Evolutionary conservation across 441 rosid genomes (phyloP), one percentile per base, ranked within the genome.

Genomic region (Macaranga tanarius): DNA sequence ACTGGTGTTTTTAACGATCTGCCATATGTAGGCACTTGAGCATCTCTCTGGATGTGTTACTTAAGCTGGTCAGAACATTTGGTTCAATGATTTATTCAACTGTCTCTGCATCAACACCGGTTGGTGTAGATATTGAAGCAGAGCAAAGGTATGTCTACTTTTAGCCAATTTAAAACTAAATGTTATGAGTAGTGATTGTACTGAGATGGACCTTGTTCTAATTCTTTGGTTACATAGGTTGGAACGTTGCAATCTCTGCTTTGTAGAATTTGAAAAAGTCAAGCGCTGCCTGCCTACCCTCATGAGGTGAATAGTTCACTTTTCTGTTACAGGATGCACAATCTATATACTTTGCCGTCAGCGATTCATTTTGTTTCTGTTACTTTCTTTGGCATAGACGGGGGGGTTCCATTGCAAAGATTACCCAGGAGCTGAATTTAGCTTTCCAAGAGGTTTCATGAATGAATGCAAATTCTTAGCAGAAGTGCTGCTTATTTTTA

Each of bases 41-140:
- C 79, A 79, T 92, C 78, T 88, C 88, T 65, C 74, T 95, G 75
- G 97, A 91, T 67, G 70, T 93, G 84, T 87, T 95, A 78, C 90
- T 95, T 62, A 95, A 89, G 86, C 87, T 95, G 77, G 89, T 93
- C 70, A 86, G 98, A 81, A 84, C 82, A 57, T 95, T 88, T 74
- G 97, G 98, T 69, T 79, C 88, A 20, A 79, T 87, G 88, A 85
- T 95, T 57, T 91, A 93, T 82, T 87, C 98, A 34, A 84, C 96
- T 22, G 72, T 93, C 48, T 93, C 93, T 3, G 94, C 98, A 76
- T 84, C 94, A 57, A 76, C 89, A 56, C 82, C 97, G 59, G 91
- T 90, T 77, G 99, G 99, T 65, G 93, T 92, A 73, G 98, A 96
- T 81, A 90, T 96, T 62, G 99, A 96, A 85, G 98, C 97, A 40